Conservation (phyloP, 164 flowering plant species). For the Amborella trichopoda region DNA sequence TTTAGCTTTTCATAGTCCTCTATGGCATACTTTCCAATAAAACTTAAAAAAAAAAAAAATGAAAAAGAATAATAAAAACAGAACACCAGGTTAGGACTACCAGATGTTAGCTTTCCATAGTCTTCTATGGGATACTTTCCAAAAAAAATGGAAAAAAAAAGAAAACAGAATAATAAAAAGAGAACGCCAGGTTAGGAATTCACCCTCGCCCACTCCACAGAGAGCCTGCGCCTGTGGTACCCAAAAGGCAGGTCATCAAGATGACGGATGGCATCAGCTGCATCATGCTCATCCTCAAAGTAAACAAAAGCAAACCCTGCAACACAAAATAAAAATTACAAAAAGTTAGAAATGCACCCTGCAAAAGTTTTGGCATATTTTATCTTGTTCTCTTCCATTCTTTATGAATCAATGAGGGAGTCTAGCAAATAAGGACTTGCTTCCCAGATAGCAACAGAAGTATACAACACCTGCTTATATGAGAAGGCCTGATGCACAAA, state of each 20-base stretch:
- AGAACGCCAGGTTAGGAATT: not conserved
- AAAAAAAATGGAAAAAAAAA: not conserved
- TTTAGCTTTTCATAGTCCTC: too few relatives aligned
- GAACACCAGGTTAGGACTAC: too few relatives aligned
- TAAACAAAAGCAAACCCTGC: conserved; percentile 97
- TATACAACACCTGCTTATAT: conserved; percentile 77
- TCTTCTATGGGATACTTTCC: too few relatives aligned
- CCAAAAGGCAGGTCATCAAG: conserved; percentile 77
- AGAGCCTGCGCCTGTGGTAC: conserved; percentile 54
- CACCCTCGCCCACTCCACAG: conserved; percentile 96
- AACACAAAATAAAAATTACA: conserved; percentile 1
- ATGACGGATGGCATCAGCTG: conserved; percentile 74
- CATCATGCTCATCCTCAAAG: conserved; percentile 92
- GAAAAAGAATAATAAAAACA: not conserved
- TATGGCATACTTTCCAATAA: too few relatives aligned
- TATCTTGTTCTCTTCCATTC: not conserved
- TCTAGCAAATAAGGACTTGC: not conserved
- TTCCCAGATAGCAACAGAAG: conserved; percentile 23
- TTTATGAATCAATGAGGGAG: not conserved
- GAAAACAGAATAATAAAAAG: not conserved
- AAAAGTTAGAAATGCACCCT: not conserved
- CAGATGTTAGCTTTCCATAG: too few relatives aligned
- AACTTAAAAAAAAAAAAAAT: not conserved
- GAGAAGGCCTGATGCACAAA: conserved; percentile 59
- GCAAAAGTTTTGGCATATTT: not conserved